Conservation (phyloP, 306 rosid species). For the Acacia confusa region DNA sequence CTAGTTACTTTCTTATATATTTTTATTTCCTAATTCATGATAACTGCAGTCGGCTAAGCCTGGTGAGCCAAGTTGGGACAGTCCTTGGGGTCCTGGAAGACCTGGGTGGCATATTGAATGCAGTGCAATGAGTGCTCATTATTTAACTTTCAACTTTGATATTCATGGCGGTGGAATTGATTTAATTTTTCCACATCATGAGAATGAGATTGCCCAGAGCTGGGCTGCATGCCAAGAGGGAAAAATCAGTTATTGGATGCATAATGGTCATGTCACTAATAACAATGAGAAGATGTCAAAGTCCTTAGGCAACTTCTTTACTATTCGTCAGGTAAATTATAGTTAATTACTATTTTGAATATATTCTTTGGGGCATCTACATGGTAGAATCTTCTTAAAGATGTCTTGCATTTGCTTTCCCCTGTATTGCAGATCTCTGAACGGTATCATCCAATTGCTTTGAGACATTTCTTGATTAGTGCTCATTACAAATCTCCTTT, state of each 20-base stretch:
- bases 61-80: slow-evolving; percentile 97
- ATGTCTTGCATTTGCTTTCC: slow-evolving; percentile 19
- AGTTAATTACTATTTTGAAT: not conserved
- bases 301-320: slow-evolving; percentile 91
- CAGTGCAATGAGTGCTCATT: slow-evolving; percentile 98
- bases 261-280: slow-evolving; percentile 93
- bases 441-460: slow-evolving; percentile 78
- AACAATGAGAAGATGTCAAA: slow-evolving; percentile 95
- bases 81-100: slow-evolving; percentile 96
- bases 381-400: slow-evolving; percentile 24
- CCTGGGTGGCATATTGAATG: slow-evolving; percentile 99
- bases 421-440: slow-evolving; percentile 59
- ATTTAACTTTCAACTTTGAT: slow-evolving; percentile 79
- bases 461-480: slow-evolving; percentile 82
- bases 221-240: slow-evolving; percentile 82
- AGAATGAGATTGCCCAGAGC: slow-evolving; percentile 95
- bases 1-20: slow-evolving; percentile 9
- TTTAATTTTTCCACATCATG: slow-evolving; percentile 96
- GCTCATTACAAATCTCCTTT: slow-evolving; percentile 88
- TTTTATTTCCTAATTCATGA: slow-evolving; percentile 25
- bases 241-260: slow-evolving; percentile 81
- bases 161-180: slow-evolving; percentile 99
- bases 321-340: slow-evolving; percentile 78
- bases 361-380: slow-evolving; percentile 17
- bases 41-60: slow-evolving; percentile 80